Evolutionary conservation across 441 rosid species (phyloP), one percentile per base, ranked within the genome.

Genomic region (Croton setiger): DNA sequence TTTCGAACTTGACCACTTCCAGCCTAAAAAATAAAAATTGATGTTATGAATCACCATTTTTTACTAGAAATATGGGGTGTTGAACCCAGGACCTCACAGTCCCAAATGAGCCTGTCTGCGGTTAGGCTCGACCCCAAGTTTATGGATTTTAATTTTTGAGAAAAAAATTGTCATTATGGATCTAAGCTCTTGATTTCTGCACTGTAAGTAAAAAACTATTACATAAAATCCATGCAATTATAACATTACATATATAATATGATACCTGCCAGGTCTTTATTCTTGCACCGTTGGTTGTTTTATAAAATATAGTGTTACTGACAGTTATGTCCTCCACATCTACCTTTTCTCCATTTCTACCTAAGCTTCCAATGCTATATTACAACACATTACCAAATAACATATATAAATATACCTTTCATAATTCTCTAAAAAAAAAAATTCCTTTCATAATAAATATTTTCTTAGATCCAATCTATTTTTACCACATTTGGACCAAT

Each of bases 301-400:
- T 41, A 0, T 51, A 37, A 77, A 88, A 87, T 20, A 70, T 63
- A 7, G 77, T 75, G 39, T 78, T 56, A 1, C 31, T 52, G 35
- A 84, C 83, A 4, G 35, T 66, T 31, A 88, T 84, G 56, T 80
- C 58, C 61, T 80, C 69, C 5, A 88, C 90, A 21, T 72, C 61
- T 31, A 74, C 86, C 1, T 37, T 70, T 11, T 37, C 39, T 76
- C 86, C 87, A 31, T 63, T 69, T 58, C 48, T 51, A 23, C 91
- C 91, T 67, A 86, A 75, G 79, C 91, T 88, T 75, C 91, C 90
- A 18, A 85, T 71, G 62, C 91, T 85, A 53, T 71, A 27, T 27
- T 27, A 27, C 31, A 15, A 4, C 58, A 54, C 9, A 54, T 20
- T 54, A 10, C 21, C 54, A 51, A n/a, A 4, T 17, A 9, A 27